Conservation (phyloP, 768 basidiomycete genomes). For the Termitomyces sp. region DNA sequence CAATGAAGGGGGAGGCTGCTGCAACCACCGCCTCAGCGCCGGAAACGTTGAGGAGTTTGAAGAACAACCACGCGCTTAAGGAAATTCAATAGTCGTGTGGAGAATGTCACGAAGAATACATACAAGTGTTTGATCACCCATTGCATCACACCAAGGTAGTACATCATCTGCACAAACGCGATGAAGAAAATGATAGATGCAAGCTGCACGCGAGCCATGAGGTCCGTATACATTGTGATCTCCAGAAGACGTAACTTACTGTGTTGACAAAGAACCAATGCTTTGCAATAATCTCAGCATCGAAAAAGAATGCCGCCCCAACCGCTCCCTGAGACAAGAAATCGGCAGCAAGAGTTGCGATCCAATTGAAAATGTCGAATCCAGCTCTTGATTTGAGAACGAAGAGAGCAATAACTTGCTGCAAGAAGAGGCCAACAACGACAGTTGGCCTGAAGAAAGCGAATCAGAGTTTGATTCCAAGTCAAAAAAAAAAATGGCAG, state of each 20-base stretch:
- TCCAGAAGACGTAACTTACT: conserved; percentile 29
- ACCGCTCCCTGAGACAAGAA: conserved; percentile 64
- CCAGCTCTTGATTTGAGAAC: conserved; percentile 84
- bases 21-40: conserved; percentile 94
- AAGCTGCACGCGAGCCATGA: conserved; percentile 34
- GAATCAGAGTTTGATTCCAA: background rate
- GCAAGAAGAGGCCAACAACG: conserved; percentile 79
- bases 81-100: background rate
- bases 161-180: conserved; percentile 88
- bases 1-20: conserved; percentile 90
- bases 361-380: conserved; percentile 78
- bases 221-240: background rate
- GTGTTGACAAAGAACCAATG: conserved; percentile 86
- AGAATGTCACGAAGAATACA: background rate
- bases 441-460: conserved; percentile 62
- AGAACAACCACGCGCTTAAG: conserved; percentile 84
- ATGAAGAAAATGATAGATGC: conserved; percentile 89
- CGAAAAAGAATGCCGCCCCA: conserved; percentile 84
- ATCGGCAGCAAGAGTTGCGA: conserved; percentile 75
- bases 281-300: conserved; percentile 52
- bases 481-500: conserved; percentile 17
- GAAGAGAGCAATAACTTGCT: conserved; percentile 84
- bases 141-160: conserved; percentile 89
- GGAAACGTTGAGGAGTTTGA: conserved; percentile 87
- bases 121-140: conserved; percentile 87